phyloP scores from a whole-genome alignment of 2,329 filamentous ascomycete species.

The Ilyonectria sp. region DNA sequence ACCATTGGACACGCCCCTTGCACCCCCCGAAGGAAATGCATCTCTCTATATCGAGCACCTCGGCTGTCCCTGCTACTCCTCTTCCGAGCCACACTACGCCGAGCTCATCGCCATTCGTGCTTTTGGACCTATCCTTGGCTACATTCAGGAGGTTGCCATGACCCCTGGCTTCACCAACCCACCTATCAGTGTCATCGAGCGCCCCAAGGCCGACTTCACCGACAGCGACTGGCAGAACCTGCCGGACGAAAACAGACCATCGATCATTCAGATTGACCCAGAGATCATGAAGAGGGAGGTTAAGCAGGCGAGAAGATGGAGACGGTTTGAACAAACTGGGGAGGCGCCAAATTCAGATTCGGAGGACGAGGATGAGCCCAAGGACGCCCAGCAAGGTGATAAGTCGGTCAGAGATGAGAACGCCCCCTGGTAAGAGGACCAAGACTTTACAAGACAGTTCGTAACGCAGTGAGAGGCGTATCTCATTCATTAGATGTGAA shows the following conservation, averaged over 20 bases:
- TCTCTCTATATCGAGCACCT: slow-evolving; percentile 59
- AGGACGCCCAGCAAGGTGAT: slow-evolving; percentile 6
- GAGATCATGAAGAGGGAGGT: slow-evolving; percentile 43
- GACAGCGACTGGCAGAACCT: slow-evolving; percentile 52
- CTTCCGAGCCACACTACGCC: slow-evolving; percentile 70
- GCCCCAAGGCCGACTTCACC: slow-evolving; percentile 36
- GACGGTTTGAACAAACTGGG: slow-evolving; percentile 48
- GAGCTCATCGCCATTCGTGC: slow-evolving; percentile 76
- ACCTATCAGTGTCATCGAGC: slow-evolving; percentile 50
- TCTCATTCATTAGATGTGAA: slow-evolving; percentile 39
- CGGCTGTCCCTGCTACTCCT: slow-evolving; percentile 80
- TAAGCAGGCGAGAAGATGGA: slow-evolving; percentile 47
- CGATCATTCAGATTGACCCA: slow-evolving; percentile 37
- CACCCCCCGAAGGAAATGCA: slow-evolving; percentile 65
- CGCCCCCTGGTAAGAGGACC: slow-evolving; percentile 6
- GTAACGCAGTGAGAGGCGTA: background rate
- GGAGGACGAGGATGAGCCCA: slow-evolving; percentile 41
- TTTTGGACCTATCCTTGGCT: slow-evolving; percentile 69
- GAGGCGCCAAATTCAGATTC: slow-evolving; percentile 43
- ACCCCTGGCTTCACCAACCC: slow-evolving; percentile 58
- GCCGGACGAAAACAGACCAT: slow-evolving; percentile 50
- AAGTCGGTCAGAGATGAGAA: slow-evolving; percentile 7
- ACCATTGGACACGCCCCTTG: slow-evolving; percentile 67
- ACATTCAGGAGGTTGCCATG: slow-evolving; percentile 71
- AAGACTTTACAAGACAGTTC: background rate